Base-by-base conservation (phyloP, 495 filamentous ascomycete genomes). In the Xylaria palmicola region DNA sequence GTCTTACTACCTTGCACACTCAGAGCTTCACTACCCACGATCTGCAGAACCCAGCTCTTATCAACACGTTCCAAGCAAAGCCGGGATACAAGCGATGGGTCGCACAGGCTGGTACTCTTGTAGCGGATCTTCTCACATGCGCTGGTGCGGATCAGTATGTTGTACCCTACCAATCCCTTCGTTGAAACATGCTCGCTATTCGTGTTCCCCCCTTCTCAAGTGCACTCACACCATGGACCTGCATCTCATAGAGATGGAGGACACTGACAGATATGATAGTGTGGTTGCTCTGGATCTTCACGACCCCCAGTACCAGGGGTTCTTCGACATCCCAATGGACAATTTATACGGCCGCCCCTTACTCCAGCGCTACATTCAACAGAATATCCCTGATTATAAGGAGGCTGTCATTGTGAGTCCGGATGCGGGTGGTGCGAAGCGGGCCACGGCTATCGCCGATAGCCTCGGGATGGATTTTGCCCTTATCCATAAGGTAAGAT, bases 61-160 rank as follows among this genome's bases (percentile, higher is more conserved):
- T 78, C n/a, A 76, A 72, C n/a, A 77, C 81, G 39, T 96, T 97
- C 76, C 78, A 89, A 63, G 88, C 91, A 0, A 90, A 91, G 64
- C 90, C 92, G 1, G 94, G 94, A 15, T 98, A 98, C 72, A 95
- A 93, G 75, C 91, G 96, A 79, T 98, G 95, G 94, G 92, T 98
- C 64, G 94, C 94, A 24, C 94, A 97, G 76, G 93, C 94, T 45
- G 94, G 94, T 51, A 98, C 94, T 17, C 81, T 98, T 63, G 90
- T 98, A 20, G 94, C 94, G 22, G 92, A 97, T 72, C 84, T 98
- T 52, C 77, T 98, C 58, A 97, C 92, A 40, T 97, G 92, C 72
- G 94, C 94, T 62, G 94, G 94, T 53, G 92, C 94, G 22, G 95
- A 98, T 76, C 94, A 98, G 83, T 79, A 78, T 67, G 77, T 73